Percentiles rank a stretch among this genome's conserved stretches.
Evolutionary conservation across 2,329 filamentous ascomycete genomes (phyloP).

Genomic region (Akanthomyces lecanii): DNA sequence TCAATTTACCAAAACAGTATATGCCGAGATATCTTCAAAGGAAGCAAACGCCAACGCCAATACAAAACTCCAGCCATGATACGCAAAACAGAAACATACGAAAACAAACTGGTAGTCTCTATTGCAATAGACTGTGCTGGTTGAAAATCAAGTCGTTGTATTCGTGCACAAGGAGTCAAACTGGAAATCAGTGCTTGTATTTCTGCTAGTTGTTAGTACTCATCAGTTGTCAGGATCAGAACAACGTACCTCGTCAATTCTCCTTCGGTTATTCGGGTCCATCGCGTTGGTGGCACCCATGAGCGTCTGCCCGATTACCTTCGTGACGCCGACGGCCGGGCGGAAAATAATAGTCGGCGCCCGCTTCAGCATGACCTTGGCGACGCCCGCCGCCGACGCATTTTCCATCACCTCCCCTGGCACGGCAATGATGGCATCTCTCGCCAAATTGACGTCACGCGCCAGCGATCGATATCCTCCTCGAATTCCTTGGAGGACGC

Average conservation of each 20-base stretch:
- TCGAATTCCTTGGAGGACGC: conserved; percentile 78
- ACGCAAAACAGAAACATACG: not conserved
- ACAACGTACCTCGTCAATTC: conserved; percentile 77
- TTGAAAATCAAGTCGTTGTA: not conserved
- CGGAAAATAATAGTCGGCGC: conserved; percentile 92
- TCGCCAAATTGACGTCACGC: conserved; percentile 78
- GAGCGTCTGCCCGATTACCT: conserved; percentile 82
- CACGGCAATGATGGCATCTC: conserved; percentile 91
- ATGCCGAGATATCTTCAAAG: not conserved
- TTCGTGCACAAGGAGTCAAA: not conserved
- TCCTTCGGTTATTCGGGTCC: conserved; percentile 74
- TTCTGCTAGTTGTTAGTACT: conserved; percentile 13
- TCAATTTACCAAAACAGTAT: not conserved
- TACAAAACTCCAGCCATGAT: not conserved
- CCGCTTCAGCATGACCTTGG: conserved; percentile 70
- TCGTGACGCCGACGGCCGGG: conserved; percentile 84
- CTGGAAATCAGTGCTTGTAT: conserved; percentile 16
- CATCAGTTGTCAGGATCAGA: not conserved
- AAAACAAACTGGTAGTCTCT: not conserved
- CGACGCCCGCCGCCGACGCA: conserved; percentile 73
- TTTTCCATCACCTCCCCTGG: conserved; percentile 89
- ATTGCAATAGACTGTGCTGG: conserved; percentile 1
- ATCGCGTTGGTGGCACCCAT: conserved; percentile 89
- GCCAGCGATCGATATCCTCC: conserved; percentile 79
- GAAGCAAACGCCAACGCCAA: not conserved